phyloP scores from a whole-genome alignment of 441 rosid genomes.

The Croton setiger region DNA sequence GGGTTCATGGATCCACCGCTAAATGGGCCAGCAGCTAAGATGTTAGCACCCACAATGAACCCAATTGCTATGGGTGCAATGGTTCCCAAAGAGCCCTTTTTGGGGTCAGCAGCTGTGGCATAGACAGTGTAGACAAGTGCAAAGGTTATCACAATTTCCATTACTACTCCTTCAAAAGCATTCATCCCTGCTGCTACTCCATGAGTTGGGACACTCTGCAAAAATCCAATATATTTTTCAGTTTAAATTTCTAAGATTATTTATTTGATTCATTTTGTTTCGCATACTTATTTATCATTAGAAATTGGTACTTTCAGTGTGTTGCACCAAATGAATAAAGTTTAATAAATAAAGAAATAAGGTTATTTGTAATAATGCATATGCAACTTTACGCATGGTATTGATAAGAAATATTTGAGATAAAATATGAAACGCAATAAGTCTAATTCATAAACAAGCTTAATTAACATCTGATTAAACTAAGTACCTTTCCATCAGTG shows the following conservation, averaged over 20 bases:
- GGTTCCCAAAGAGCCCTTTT: slow-evolving; percentile 66
- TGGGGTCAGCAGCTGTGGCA: slow-evolving; percentile 88
- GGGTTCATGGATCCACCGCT: slow-evolving; percentile 98
- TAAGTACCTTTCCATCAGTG: slow-evolving; percentile 57
- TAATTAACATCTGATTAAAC: too few species aligned
- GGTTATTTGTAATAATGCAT: too few species aligned
- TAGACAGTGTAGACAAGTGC: slow-evolving; percentile 80
- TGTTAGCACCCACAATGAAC: slow-evolving; percentile 87
- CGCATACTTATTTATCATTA: too few species aligned
- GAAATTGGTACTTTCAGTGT: too few species aligned
- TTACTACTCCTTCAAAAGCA: slow-evolving; percentile 51
- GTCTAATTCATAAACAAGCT: too few species aligned
- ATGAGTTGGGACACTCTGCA: slow-evolving; percentile 74
- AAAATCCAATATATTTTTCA: not conserved
- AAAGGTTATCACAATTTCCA: slow-evolving; percentile 81
- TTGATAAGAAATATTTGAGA: too few species aligned
- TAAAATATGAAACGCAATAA: too few species aligned
- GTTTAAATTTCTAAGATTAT: too few species aligned
- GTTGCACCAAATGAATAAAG: too few species aligned
- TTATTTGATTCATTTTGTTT: too few species aligned
- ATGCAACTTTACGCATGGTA: too few species aligned
- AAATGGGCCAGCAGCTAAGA: slow-evolving; percentile 88
- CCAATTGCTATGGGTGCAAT: slow-evolving; percentile 95
- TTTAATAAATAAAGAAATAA: too few species aligned
- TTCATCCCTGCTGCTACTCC: slow-evolving; percentile 65